Base-by-base conservation (phyloP, 2,329 filamentous ascomycete genomes). In the Fragosphaeria purpurea region DNA sequence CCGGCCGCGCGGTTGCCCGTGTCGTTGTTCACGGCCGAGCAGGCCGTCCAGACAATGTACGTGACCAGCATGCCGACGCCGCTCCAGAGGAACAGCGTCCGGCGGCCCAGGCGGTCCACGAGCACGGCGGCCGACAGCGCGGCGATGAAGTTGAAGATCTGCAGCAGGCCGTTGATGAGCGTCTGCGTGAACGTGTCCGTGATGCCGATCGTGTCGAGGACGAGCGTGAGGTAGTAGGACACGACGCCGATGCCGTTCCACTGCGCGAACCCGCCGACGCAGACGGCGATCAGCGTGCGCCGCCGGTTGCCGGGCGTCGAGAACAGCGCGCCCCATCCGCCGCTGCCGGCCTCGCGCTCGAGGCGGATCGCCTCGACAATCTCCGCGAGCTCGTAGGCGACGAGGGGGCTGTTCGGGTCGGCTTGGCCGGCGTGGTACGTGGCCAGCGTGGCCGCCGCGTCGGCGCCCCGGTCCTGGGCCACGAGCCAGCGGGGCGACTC, bases 401-500 rank as follows among this genome's bases (percentile, higher is more conserved):
- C 12, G 7, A 47, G 46, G n/a, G 42, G 13, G 32, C 30, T 46
- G 8, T 38, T 40, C 42, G 22, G 33, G 35, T 10, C 45, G 13
- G 5, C 33, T 5, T 30, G 5, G 11, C 22, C 22, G 5, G 6
- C 4, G 35, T 38, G 13, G n/a, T 44, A 11, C 7, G 6, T 11
- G 7, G 31, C 22, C 6, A 22, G 42, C 30, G 42, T 61, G 1
- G 72, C 65, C 3, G 77, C 72, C 46, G 79, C 74, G 12, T 77
- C 74, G 51, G 72, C 75, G 44, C 72, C 72, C 6, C 69, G 65
- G 38, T 68, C 69, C 56, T 72, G 65, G 10, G 64, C 62, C 12
- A 72, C 67, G 50, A 62, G 73, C 71, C 55, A 81, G 47, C 65
- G 69, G 0, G 77, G 79, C 2, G 70, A 75, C 59, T 82, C 79